Base-by-base conservation (phyloP, 169 alveolate species). In the Plasmodium cynomolgi region DNA sequence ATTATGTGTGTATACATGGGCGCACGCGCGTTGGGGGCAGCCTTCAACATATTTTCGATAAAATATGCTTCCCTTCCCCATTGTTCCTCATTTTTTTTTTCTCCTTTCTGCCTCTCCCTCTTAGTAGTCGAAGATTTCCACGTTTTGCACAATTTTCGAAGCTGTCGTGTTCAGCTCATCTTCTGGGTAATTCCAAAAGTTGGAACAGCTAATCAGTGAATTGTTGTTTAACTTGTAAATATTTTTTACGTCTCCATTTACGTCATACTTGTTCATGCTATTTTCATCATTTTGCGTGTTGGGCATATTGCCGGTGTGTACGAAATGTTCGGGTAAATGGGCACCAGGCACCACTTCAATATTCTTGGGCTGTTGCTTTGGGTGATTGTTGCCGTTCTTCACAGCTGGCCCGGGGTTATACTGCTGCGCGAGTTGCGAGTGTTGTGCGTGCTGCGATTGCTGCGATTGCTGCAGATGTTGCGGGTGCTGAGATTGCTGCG, bases 161-260 rank as follows among this genome's bases (percentile, higher is more conserved):
- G 93, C 73, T 33, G 85, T 23, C 13, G 93, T 79, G 31, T 83
- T 15, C 3, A 86, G 68, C 47, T 86, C 93, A 77, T 86, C 93
- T 77, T 86, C 93, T 1, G 93, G 81, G 47, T 50, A 75, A 86
- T 86, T 86, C 93, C 93, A 86, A 37, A 86, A 77, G 68, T 86
- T 86, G 20, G 93, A 86, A 41, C 93, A 86, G 47, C 93, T 77
- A 74, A 41, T 58, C 71, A 86, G 68, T 17, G 84, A 20, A 37
- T 37, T 86, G 62, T 86, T 86, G 44, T 77, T 86, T 11, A 86
- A 15, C 68, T 77, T 86, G 68, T 86, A 86, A 34, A 79, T 23
- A 79, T 86, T 86, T 77, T 86, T 75, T 23, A 77, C 17, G 29
- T 86, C 81, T 0, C 72, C 85, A 75, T 74, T 56, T 50, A 74